Base-by-base conservation (phyloP, 345 rosid species). In the Camelina neglecta region DNA sequence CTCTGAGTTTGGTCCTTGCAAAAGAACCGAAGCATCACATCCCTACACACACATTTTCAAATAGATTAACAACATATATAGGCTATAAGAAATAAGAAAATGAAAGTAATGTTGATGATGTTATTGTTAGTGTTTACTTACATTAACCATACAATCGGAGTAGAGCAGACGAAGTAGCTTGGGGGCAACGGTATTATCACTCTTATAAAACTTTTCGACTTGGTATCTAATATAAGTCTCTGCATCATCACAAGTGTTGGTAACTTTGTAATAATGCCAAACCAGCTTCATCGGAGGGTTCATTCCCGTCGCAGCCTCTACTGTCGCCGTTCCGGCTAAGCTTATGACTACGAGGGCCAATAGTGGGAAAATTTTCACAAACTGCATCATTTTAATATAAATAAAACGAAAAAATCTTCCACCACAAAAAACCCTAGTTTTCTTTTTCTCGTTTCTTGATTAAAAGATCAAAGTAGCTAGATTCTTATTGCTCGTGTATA, bases 11-110 rank as follows among this genome's bases (percentile, higher is more conserved):
- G 83, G 79, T 20, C 88, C 91, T 11, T 93, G 86, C 3, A 93
- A 81, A 6, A 93, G 87, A 60, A 93, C 67, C 12, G 98, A 91
- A 60, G 80, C 96, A 74, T 93, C 97, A 56, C 94, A 89, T 0
- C 96, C 98, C 97, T 91, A 70, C 20, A 56, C 20, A 18, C 16
- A 24, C 45, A 38, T 66, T 15, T 65, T 12, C 23, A 65, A 39
- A 36, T 66, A 56, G 9, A 64, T 3, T 7, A 74, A 58, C 11
- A 54, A 44, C 41, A 57, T 29, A 29, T 29, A 29, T 35, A 45
- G 10, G 67, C 13, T 58, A 26, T 58, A 9, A 18, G 2, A 6
- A 20, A 44, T 3, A n/a, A 4, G 11, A 2, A 55, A 63, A 54
- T 29, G 61, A 51, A 50, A 0, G 51, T 24, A 62, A 31, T 1